phyloP scores from a whole-genome alignment of 1,284 basidiomycete genomes.

The Cutaneotrichosporon sp. region DNA sequence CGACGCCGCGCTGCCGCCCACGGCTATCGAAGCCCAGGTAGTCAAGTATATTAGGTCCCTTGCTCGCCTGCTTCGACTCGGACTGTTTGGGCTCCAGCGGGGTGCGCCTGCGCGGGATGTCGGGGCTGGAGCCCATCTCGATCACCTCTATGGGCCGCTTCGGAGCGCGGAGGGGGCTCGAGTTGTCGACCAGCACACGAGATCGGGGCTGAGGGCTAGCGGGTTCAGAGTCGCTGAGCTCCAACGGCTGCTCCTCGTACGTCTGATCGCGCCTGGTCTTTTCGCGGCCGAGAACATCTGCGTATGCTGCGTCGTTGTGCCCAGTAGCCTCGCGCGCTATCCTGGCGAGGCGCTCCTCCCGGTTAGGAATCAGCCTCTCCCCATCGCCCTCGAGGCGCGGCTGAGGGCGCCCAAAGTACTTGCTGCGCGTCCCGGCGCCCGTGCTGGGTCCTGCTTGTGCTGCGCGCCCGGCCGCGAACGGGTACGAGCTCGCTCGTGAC shows the following conservation, averaged over 20 bases:
- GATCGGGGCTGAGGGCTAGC: not conserved
- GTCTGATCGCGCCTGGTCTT: not conserved
- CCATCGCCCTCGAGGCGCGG: too few relatives aligned
- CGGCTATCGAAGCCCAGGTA: constrained; percentile 32
- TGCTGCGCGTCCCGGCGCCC: not conserved
- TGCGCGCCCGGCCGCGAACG: too few relatives aligned
- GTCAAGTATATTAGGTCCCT: constrained; percentile 17
- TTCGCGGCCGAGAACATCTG: too few relatives aligned
- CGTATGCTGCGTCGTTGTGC: too few relatives aligned
- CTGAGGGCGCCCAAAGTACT: not conserved
- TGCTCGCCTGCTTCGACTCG: not conserved
- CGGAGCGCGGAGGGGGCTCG: not conserved
- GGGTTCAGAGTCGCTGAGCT: not conserved
- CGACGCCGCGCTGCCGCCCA: constrained; percentile 37
- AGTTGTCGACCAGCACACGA: not conserved
- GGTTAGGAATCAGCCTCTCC: too few relatives aligned
- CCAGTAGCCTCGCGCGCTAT: too few relatives aligned
- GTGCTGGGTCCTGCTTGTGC: too few relatives aligned
- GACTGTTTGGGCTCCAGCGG: not conserved
- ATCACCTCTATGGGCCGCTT: not conserved
- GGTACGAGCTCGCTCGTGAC: too few relatives aligned
- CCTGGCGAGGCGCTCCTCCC: too few relatives aligned
- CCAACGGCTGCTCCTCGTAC: not conserved
- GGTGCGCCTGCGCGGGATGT: not conserved
- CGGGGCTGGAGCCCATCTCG: not conserved